These are phyloP conservation scores for Picea engelmannii DNA, from an alignment of 83 land plant species.

Conservation along the genomic window DNA sequence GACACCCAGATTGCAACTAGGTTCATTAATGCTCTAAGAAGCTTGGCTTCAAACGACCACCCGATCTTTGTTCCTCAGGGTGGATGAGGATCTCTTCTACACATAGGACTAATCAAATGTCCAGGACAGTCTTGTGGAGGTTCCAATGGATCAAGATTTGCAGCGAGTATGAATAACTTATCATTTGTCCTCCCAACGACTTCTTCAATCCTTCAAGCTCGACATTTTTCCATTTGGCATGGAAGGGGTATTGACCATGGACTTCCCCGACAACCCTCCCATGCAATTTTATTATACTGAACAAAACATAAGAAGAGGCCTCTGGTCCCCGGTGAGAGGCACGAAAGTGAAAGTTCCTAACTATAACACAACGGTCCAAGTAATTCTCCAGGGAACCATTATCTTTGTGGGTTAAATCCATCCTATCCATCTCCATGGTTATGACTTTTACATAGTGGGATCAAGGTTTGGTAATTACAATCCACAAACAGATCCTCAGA, in stretches of 20 bases:
- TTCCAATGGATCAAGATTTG: constrained; percentile 20
- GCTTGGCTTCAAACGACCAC: constrained; percentile 21
- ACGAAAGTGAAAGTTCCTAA: constrained; percentile 22
- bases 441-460: too few relatives aligned
- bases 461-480: too few relatives aligned
- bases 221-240: neutral
- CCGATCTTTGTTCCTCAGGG: constrained; percentile 18
- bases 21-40: constrained; percentile 17
- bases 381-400: too few relatives aligned
- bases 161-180: neutral
- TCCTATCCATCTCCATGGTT: too few relatives aligned
- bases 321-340: constrained; percentile 7
- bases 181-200: neutral
- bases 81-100: constrained; percentile 36
- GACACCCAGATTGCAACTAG: constrained; percentile 16
- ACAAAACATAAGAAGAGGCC: neutral
- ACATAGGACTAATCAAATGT: constrained; percentile 23
- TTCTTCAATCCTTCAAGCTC: neutral
- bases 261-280: constrained; percentile 20
- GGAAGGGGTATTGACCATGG: neutral
- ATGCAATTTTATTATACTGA: constrained; percentile 20
- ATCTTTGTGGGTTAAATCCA: too few relatives aligned
- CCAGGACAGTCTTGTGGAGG: constrained; percentile 14
- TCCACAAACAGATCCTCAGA: too few relatives aligned
- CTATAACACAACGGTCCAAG: constrained; percentile 23